A percentile compares a stretch with the other conserved stretches of the same genome.
Evolutionary conservation across 805 yeast species (phyloP).

Genomic region (Wilhelminamyces savonicus): DNA sequence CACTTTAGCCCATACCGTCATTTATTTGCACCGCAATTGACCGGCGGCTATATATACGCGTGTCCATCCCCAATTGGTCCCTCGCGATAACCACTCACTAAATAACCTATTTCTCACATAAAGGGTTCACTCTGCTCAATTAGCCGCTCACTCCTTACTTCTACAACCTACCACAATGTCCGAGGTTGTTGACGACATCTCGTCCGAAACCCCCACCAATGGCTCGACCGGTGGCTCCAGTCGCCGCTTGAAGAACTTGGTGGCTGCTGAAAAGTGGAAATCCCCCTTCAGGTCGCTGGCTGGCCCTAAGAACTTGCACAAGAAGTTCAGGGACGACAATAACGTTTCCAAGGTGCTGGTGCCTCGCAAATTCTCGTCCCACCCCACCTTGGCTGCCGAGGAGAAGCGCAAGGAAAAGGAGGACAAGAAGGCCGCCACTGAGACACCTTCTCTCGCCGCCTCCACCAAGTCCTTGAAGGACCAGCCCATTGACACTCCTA

Average conservation of each 20-base stretch:
- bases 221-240: conserved; percentile 1
- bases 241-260: conserved; percentile 20
- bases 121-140: too few relatives aligned
- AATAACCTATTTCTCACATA: too few relatives aligned
- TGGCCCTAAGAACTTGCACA: conserved; percentile 17
- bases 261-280: conserved; percentile 29
- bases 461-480: conserved; percentile 1
- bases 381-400: conserved; percentile 32
- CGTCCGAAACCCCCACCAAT: not conserved
- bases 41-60: too few relatives aligned
- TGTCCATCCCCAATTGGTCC: too few relatives aligned
- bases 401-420: conserved; percentile 4
- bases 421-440: conserved; percentile 3
- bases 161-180: not conserved
- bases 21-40: too few relatives aligned
- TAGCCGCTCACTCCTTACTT: not conserved
- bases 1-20: too few relatives aligned
- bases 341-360: conserved; percentile 26
- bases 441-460: not conserved
- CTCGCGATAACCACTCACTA: too few relatives aligned
- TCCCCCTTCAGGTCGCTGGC: conserved; percentile 34
- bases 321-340: conserved; percentile 31
- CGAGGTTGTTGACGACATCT: not conserved
- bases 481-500: conserved; percentile 4
- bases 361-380: conserved; percentile 34